Evolutionary conservation across 345 rosid species (phyloP).

Genomic region (Boechera divaricarpa): DNA sequence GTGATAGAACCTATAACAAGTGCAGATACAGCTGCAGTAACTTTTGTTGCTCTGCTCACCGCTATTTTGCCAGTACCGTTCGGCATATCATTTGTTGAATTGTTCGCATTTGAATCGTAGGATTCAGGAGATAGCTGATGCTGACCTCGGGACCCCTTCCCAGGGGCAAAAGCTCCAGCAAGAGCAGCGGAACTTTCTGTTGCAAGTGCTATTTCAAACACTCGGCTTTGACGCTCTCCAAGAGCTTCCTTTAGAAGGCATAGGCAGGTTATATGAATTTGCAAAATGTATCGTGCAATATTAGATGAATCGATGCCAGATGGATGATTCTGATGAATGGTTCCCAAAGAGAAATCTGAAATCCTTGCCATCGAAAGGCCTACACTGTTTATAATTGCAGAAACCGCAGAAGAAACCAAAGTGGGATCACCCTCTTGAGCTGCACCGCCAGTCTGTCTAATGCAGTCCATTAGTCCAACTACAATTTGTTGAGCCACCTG

Average conservation of each 20-base stretch:
- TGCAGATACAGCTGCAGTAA: constrained; percentile 83
- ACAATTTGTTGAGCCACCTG: constrained; percentile 86
- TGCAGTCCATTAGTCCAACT: constrained; percentile 74
- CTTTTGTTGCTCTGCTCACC: constrained; percentile 62
- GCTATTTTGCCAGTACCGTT: constrained; percentile 55
- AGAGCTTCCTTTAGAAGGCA: constrained; percentile 90
- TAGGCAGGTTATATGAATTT: constrained; percentile 78
- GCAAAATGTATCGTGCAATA: constrained; percentile 73
- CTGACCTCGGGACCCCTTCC: constrained; percentile 83
- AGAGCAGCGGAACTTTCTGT: constrained; percentile 87
- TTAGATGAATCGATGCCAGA: constrained; percentile 54
- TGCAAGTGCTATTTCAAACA: constrained; percentile 96
- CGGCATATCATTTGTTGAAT: constrained; percentile 52
- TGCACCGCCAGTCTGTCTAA: constrained; percentile 94
- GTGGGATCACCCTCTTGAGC: constrained; percentile 98
- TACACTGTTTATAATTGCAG: constrained; percentile 79
- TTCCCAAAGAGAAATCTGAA: constrained; percentile 67
- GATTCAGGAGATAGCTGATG: constrained; percentile 78
- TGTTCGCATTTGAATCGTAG: constrained; percentile 61
- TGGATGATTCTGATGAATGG: constrained; percentile 56
- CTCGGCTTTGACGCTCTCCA: constrained; percentile 96
- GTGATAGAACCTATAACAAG: constrained; percentile 81
- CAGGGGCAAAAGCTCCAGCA: constrained; percentile 64
- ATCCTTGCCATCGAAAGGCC: constrained; percentile 70
- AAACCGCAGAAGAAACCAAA: constrained; percentile 89